phyloP scores from a whole-genome alignment of 371 early-diverging fungal genomes.

The Mortierella sp. region DNA sequence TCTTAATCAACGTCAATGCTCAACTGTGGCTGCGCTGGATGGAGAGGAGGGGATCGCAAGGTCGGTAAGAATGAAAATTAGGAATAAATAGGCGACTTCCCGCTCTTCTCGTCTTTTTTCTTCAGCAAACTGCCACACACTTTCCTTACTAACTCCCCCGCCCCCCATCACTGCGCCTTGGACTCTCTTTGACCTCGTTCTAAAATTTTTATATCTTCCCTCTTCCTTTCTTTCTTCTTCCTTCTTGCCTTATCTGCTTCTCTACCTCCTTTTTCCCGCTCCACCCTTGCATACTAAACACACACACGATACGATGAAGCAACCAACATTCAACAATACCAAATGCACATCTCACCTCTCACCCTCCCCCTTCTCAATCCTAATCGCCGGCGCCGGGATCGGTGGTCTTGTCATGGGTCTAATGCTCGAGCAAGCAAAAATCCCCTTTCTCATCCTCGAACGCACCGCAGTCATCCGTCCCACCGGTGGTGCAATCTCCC shows the following conservation, averaged over 20 bases:
- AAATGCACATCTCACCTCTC: background rate
- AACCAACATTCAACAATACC: background rate
- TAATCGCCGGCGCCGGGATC: conserved; percentile 25
- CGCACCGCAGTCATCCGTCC: background rate
- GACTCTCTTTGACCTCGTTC: too few species aligned
- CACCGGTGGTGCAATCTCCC: conserved; percentile 16
- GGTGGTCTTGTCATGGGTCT: conserved; percentile 21
- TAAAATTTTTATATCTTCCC: background rate
- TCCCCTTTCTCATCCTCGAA: conserved; percentile 22
- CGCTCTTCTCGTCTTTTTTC: too few species aligned
- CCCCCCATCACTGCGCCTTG: too few species aligned
- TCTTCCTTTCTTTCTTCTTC: background rate
- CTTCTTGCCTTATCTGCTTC: background rate
- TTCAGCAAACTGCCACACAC: too few species aligned
- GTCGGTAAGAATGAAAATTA: too few species aligned
- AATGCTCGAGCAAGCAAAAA: conserved; percentile 25
- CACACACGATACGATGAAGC: background rate
- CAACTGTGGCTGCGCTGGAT: too few species aligned
- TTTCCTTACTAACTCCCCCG: too few species aligned
- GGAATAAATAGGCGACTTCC: too few species aligned
- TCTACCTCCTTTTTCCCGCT: background rate
- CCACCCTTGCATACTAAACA: background rate
- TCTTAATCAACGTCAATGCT: too few species aligned
- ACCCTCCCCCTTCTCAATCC: conserved; percentile 3
- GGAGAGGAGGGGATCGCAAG: too few species aligned